phyloP scores from a whole-genome alignment of 2,329 filamentous ascomycete genomes.

The Cercospora citrullina region DNA sequence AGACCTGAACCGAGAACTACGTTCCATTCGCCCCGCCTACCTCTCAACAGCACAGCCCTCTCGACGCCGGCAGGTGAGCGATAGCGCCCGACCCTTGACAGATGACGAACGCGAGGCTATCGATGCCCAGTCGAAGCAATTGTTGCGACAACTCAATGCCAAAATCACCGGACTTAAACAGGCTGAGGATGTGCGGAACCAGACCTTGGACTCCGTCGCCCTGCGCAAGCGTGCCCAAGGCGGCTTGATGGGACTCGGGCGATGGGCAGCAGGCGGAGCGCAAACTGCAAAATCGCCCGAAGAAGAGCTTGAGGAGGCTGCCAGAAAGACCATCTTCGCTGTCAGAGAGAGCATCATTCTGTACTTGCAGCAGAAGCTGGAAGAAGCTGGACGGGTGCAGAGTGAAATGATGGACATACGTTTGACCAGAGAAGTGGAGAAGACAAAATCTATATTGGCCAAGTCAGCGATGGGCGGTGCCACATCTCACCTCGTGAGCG shows the following conservation, averaged over 20 bases:
- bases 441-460: slow-evolving; percentile 80
- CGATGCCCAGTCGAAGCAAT: slow-evolving; percentile 80
- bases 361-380: slow-evolving; percentile 73
- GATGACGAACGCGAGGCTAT: slow-evolving; percentile 82
- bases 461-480: slow-evolving; percentile 48
- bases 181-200: slow-evolving; percentile 77
- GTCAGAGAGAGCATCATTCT: slow-evolving; percentile 82
- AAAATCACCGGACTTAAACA: slow-evolving; percentile 78
- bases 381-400: slow-evolving; percentile 75
- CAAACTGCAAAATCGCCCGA: slow-evolving; percentile 60
- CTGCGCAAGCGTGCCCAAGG: slow-evolving; percentile 65
- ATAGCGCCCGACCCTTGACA: slow-evolving; percentile 60
- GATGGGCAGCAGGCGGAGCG: slow-evolving; percentile 61
- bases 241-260: slow-evolving; percentile 68
- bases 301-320: slow-evolving; percentile 71
- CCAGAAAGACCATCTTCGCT: slow-evolving; percentile 63
- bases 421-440: slow-evolving; percentile 81
- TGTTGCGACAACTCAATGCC: slow-evolving; percentile 80
- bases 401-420: slow-evolving; percentile 91
- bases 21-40: slow-evolving; percentile 83
- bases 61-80: slow-evolving; percentile 45
- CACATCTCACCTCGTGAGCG: slow-evolving; percentile 16
- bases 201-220: slow-evolving; percentile 70
- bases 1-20: slow-evolving; percentile 76
- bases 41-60: slow-evolving; percentile 73